Percentiles rank a stretch among this genome's conserved stretches.
Evolutionary conservation across 2,329 filamentous ascomycete species (phyloP).

Genomic region (Aspergillus tubingensis): DNA sequence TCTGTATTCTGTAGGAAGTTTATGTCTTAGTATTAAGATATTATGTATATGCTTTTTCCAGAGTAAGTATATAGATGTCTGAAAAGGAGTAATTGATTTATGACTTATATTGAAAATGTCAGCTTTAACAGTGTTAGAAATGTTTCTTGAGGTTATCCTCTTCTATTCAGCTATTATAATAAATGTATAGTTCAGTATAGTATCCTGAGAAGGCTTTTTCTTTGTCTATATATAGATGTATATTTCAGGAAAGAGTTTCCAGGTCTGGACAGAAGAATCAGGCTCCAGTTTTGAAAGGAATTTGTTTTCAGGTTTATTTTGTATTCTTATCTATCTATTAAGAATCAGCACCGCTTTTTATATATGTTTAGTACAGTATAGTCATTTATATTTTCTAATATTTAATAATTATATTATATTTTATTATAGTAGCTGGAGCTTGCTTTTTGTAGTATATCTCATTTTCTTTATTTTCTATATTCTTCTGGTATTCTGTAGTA

Average conservation of each 20-base stretch:
- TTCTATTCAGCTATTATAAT: too few species aligned
- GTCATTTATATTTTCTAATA: not conserved
- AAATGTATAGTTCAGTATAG: not conserved
- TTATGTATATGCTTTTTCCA: too few species aligned
- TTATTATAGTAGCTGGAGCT: not conserved
- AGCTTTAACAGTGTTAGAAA: too few species aligned
- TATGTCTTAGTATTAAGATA: too few species aligned
- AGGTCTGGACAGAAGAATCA: not conserved
- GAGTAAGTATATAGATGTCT: too few species aligned
- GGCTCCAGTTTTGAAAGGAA: not conserved
- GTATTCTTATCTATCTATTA: not conserved
- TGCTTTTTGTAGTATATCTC: not conserved
- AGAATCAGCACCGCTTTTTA: too few species aligned
- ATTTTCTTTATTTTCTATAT: not conserved
- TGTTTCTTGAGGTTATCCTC: too few species aligned
- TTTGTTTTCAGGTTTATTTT: not conserved
- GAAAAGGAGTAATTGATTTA: too few species aligned
- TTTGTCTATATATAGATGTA: not conserved
- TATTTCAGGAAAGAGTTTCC: constrained; percentile 3
- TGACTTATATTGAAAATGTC: too few species aligned
- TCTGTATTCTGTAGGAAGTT: too few species aligned
- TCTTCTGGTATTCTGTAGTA: not conserved
- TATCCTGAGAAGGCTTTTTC: not conserved
- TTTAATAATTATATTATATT: not conserved
- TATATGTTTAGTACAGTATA: too few species aligned